Evolutionary conservation across 805 yeast genomes (phyloP).

Genomic region (Kazachstania viticola): DNA sequence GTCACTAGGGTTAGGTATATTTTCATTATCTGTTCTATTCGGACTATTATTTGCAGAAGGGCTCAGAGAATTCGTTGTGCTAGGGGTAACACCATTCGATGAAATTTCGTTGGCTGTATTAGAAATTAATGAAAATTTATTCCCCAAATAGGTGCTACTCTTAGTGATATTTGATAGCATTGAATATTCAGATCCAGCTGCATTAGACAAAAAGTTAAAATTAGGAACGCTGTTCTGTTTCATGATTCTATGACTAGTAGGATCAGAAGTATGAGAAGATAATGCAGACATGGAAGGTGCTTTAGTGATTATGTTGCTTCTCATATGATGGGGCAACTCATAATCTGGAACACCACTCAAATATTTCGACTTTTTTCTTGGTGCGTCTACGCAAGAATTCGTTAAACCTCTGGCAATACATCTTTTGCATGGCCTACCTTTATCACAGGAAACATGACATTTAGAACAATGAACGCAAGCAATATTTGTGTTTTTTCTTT

Average conservation of each 20-base stretch:
- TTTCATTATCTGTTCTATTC: not conserved
- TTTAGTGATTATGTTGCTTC: no score
- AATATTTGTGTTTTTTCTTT: constrained; percentile 59
- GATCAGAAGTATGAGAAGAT: not conserved
- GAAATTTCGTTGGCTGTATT: not conserved
- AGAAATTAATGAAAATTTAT: constrained; percentile 2
- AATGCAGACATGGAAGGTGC: no score
- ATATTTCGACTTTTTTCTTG: constrained; percentile 76
- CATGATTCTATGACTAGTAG: no score
- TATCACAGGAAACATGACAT: constrained; percentile 88
- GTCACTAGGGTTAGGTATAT: not conserved
- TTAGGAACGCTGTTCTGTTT: constrained; percentile 18
- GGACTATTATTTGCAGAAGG: constrained; percentile 1
- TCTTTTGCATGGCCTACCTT: constrained; percentile 66
- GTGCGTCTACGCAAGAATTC: constrained; percentile 76
- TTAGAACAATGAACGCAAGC: constrained; percentile 89
- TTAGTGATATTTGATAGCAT: constrained; percentile 55
- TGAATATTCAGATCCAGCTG: constrained; percentile 65
- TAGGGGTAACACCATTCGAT: not conserved
- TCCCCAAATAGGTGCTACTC: constrained; percentile 15
- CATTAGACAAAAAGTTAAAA: constrained; percentile 48
- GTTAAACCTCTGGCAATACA: constrained; percentile 62
- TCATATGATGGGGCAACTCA: constrained; percentile 9
- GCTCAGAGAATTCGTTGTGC: no score
- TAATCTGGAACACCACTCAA: constrained; percentile 45